phyloP scores from a whole-genome alignment of 768 basidiomycete species.

The Trametes gibbosa region DNA sequence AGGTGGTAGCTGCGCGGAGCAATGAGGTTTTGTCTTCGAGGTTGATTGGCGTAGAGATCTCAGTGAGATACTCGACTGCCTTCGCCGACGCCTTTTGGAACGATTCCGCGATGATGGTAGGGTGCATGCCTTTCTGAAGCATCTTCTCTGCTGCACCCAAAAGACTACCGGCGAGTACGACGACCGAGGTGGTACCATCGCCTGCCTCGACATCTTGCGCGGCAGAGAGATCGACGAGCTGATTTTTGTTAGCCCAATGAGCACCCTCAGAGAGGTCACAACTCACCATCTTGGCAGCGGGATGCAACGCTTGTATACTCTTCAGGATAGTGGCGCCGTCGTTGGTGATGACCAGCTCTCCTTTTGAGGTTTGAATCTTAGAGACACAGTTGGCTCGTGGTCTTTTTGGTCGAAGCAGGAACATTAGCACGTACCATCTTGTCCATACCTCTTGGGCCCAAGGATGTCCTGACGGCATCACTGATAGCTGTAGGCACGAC shows the following conservation, averaged over 20 bases:
- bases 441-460: slow-evolving; percentile 98
- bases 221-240: slow-evolving; percentile 96
- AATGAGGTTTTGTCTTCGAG: slow-evolving; percentile 82
- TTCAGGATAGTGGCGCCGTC: slow-evolving; percentile 98
- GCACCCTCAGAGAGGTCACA: not conserved
- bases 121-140: slow-evolving; percentile 95
- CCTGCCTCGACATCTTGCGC: slow-evolving; percentile 99
- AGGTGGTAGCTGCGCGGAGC: slow-evolving; percentile 90
- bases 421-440: slow-evolving; percentile 74
- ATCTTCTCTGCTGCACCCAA: slow-evolving; percentile 96
- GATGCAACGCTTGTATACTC: slow-evolving; percentile 93
- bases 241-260: not conserved
- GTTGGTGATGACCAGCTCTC: slow-evolving; percentile 97
- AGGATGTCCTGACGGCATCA: slow-evolving; percentile 93
- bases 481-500: slow-evolving; percentile 68
- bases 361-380: slow-evolving; percentile 94
- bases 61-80: slow-evolving; percentile 90
- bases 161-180: slow-evolving; percentile 91
- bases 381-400: not conserved
- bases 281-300: slow-evolving; percentile 94
- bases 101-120: slow-evolving; percentile 93
- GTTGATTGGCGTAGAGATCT: slow-evolving; percentile 90
- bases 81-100: slow-evolving; percentile 92
- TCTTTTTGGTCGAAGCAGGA: not conserved
- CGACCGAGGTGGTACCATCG: slow-evolving; percentile 97